These are phyloP conservation scores for Ramalina peruviana DNA, from an alignment of 495 filamentous ascomycete genomes.

Conservation along the genomic window DNA sequence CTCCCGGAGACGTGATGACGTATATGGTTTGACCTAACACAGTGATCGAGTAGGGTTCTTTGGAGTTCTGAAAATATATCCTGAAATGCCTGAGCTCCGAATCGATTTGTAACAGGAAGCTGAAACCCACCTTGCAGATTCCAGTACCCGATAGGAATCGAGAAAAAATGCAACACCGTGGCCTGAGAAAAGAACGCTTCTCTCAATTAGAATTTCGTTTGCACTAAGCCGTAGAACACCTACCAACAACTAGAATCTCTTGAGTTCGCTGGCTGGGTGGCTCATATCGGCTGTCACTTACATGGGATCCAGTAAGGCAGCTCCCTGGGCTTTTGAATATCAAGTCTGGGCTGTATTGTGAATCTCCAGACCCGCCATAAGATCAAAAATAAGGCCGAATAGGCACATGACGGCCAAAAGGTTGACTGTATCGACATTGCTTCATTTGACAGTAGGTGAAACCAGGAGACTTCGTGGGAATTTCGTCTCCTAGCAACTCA, in stretches of 20 bases:
- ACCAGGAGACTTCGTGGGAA: too few species aligned
- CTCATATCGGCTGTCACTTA: background rate
- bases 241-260: background rate
- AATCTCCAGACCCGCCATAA: constrained; percentile 12
- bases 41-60: background rate
- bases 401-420: too few species aligned
- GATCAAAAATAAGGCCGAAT: background rate
- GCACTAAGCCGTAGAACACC: background rate
- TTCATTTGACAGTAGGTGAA: too few species aligned
- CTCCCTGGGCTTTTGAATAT: constrained; percentile 8
- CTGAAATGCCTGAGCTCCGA: background rate
- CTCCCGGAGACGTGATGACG: constrained; percentile 3
- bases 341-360: constrained; percentile 2
- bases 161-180: background rate
- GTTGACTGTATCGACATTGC: too few species aligned
- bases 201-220: too few species aligned
- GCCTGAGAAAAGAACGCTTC: background rate
- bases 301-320: constrained; percentile 16
- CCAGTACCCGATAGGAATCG: background rate
- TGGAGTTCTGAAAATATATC: background rate
- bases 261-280: too few species aligned
- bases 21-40: constrained; percentile 1
- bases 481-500: too few species aligned
- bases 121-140: background rate
- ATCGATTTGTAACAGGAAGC: background rate